These are phyloP conservation scores for Medicago arabica DNA, from an alignment of 306 rosid genomes.

Conservation along the genomic window DNA sequence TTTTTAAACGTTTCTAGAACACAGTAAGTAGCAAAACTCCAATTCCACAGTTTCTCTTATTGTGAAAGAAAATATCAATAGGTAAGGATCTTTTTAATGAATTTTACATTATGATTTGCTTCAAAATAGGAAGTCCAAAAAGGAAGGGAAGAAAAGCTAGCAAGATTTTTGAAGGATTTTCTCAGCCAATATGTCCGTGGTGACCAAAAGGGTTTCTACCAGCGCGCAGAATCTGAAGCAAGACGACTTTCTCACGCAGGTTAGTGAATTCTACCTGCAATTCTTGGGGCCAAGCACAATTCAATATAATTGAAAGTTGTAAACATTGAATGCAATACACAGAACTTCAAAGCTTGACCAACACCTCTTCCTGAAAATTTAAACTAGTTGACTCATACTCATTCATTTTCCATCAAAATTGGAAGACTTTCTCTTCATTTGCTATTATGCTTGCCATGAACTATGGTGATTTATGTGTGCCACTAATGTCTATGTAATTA, in stretches of 20 bases:
- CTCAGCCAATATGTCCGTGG: constrained; percentile 76
- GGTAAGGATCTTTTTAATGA: not conserved
- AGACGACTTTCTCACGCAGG: constrained; percentile 85
- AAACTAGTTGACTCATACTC: constrained; percentile 5
- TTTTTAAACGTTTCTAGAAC: not conserved
- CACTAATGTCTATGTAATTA: not conserved
- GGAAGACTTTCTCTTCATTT: not conserved
- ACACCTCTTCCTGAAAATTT: constrained; percentile 20
- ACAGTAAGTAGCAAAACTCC: not conserved
- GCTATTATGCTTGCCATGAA: not conserved
- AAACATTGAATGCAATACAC: not conserved
- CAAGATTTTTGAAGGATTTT: constrained; percentile 60
- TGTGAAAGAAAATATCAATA: not conserved
- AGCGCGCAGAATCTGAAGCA: constrained; percentile 80
- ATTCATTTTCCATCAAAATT: constrained; percentile 12
- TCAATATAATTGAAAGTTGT: constrained; percentile 15
- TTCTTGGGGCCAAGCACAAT: constrained; percentile 1
- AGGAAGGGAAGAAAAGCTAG: constrained; percentile 94
- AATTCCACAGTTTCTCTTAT: too few species aligned
- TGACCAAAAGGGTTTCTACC: constrained; percentile 73
- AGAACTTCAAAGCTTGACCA: constrained; percentile 9
- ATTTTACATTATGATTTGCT: constrained; percentile 9
- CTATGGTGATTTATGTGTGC: not conserved
- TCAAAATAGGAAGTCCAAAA: constrained; percentile 73
- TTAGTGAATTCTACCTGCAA: constrained; percentile 38